Conservation (phyloP, 148 eudicot species). For the Vaccinium myrtillus region DNA sequence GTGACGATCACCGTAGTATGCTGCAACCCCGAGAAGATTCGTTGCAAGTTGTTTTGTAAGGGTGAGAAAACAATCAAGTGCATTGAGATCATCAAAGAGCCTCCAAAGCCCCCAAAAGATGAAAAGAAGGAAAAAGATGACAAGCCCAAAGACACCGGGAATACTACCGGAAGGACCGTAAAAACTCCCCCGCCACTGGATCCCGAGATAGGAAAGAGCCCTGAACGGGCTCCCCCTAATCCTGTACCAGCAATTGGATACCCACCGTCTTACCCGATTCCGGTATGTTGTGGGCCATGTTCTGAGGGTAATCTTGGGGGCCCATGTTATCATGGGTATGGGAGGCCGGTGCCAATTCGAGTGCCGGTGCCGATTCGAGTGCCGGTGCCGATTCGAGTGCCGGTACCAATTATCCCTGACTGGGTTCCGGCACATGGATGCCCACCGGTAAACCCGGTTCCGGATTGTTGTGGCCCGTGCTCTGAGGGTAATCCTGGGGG, state of each 20-base stretch:
- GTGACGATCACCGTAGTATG: constrained; percentile 75
- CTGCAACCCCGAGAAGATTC: constrained; percentile 82
- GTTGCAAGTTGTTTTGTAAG: constrained; percentile 65
- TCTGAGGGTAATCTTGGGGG: not conserved
- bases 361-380: not conserved
- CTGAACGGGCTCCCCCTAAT: too few species aligned
- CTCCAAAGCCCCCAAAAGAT: not conserved
- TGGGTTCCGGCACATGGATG: too few species aligned
- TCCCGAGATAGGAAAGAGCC: too few species aligned
- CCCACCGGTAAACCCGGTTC: too few species aligned
- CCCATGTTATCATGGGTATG: not conserved
- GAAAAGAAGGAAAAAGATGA: not conserved
- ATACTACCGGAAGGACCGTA: not conserved
- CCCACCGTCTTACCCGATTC: not conserved
- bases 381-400: too few species aligned
- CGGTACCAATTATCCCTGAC: too few species aligned
- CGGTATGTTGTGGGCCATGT: not conserved
- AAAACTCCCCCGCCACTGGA: constrained; percentile 17
- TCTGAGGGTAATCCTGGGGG: too few species aligned
- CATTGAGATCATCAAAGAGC: constrained; percentile 46
- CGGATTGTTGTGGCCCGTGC: too few species aligned
- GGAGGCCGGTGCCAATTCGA: not conserved
- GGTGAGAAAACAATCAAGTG: constrained; percentile 60
- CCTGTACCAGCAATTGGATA: too few species aligned
- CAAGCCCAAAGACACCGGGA: too few species aligned